Percentiles rank a stretch among this genome's conserved stretches.
phyloP scores from a whole-genome alignment of 2,329 filamentous ascomycete genomes.

The Cercospora citrullina region DNA sequence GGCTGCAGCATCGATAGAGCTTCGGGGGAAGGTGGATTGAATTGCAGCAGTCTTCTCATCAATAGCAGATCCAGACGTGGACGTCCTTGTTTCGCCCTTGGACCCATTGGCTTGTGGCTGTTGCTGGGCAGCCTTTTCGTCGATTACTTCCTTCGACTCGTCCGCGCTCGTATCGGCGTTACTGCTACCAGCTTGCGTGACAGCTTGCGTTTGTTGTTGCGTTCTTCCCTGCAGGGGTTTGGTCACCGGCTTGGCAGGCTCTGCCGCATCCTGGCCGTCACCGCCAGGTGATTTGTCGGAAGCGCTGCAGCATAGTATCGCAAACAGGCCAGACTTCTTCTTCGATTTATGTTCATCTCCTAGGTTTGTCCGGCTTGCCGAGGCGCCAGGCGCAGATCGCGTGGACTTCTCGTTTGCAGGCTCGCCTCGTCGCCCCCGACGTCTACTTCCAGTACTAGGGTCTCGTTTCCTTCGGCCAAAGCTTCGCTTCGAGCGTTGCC shows the following conservation, averaged over 20 bases:
- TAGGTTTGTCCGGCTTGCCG: slow-evolving; percentile 31
- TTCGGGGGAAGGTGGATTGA: slow-evolving; percentile 12
- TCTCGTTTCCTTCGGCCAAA: slow-evolving; percentile 48
- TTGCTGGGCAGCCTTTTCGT: slow-evolving; percentile 43
- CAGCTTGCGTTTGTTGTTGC: slow-evolving; percentile 50
- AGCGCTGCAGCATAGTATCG: slow-evolving; percentile 66
- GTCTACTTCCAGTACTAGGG: slow-evolving; percentile 49
- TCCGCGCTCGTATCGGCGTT: slow-evolving; percentile 46
- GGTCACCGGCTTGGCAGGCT: slow-evolving; percentile 46
- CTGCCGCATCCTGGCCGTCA: slow-evolving; percentile 54
- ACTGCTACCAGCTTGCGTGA: slow-evolving; percentile 46
- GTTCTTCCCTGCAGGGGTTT: slow-evolving; percentile 41
- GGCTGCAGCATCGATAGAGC: slow-evolving; percentile 1
- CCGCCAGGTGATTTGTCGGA: slow-evolving; percentile 62
- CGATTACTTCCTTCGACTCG: slow-evolving; percentile 48
- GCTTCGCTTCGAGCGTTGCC: slow-evolving; percentile 49
- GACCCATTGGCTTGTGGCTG: slow-evolving; percentile 20
- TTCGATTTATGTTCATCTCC: slow-evolving; percentile 42
- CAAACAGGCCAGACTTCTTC: slow-evolving; percentile 46
- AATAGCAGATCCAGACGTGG: slow-evolving; percentile 21
- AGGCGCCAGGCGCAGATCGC: slow-evolving; percentile 35
- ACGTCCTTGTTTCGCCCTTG: slow-evolving; percentile 15
- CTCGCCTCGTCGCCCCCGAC: slow-evolving; percentile 41
- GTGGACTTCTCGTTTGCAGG: slow-evolving; percentile 44
- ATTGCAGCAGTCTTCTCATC: slow-evolving; percentile 23